Percentiles rank a stretch among this genome's conserved stretches.
These are phyloP conservation scores for Naganishia cerealis DNA, from an alignment of 1,284 basidiomycete species.

Conservation along the genomic window DNA sequence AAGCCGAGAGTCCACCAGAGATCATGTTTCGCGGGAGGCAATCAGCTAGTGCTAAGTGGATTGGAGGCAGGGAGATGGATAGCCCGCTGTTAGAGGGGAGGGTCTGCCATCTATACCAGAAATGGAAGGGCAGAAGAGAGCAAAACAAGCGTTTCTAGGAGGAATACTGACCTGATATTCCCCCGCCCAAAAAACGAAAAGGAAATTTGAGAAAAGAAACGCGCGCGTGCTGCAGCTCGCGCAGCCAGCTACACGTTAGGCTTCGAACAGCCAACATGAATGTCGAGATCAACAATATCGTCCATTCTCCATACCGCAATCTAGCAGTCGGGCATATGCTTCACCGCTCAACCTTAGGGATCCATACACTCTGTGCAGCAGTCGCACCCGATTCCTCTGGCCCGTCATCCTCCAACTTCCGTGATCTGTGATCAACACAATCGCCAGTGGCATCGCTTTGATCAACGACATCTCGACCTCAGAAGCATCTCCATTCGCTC, in stretches of 20 bases:
- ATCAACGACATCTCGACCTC: conserved; percentile 9
- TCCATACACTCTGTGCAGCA: background rate
- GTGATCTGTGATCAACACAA: conserved; percentile 20
- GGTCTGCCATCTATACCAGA: no score
- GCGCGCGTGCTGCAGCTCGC: conserved; percentile 3
- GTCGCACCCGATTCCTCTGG: background rate
- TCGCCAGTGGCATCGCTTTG: conserved; percentile 16
- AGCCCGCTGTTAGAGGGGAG: no score
- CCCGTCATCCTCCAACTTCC: background rate
- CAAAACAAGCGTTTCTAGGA: background rate
- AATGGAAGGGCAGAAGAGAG: background rate
- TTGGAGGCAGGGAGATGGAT: no score
- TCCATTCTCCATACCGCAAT: no score
- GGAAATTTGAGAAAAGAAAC: background rate
- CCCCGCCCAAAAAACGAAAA: background rate
- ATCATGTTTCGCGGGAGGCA: background rate
- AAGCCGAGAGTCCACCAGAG: background rate
- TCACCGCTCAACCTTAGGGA: no score
- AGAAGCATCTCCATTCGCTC: conserved; percentile 10
- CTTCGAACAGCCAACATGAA: no score
- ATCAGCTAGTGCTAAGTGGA: no score
- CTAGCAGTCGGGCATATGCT: no score
- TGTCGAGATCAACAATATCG: background rate
- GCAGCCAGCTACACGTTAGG: background rate
- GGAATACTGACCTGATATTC: background rate